Evolutionary conservation across 106 monocot genomes (phyloP).

Genomic region (Dendrobium chrysotoxum): DNA sequence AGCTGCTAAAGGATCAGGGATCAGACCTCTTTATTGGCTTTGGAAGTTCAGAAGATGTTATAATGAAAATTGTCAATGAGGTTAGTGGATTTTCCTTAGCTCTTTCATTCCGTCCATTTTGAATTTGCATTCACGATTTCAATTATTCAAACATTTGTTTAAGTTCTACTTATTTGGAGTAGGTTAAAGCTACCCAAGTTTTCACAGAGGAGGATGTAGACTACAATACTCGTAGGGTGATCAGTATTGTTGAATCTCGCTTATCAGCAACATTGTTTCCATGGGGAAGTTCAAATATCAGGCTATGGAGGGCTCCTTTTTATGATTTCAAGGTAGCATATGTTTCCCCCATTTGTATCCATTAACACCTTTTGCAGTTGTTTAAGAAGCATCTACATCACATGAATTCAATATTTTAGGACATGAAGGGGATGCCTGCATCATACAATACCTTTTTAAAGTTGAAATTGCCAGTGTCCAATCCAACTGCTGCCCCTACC

Average conservation of each 20-base stretch:
- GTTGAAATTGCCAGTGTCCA: constrained; percentile 26
- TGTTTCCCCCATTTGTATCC: constrained; percentile 3
- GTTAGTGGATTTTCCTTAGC: constrained; percentile 34
- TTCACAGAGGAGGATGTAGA: constrained; percentile 94
- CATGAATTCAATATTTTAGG: constrained; percentile 29
- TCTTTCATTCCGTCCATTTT: constrained; percentile 5
- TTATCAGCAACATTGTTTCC: constrained; percentile 38
- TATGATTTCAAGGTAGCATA: constrained; percentile 67
- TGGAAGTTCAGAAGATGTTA: constrained; percentile 69
- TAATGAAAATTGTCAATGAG: constrained; percentile 72
- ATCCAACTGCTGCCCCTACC: constrained; percentile 39
- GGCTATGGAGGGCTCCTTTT: constrained; percentile 66
- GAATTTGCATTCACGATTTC: background rate
- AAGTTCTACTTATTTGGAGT: constrained; percentile 13
- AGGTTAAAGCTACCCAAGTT: constrained; percentile 77
- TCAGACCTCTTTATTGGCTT: constrained; percentile 69
- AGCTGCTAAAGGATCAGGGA: constrained; percentile 56
- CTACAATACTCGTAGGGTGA: constrained; percentile 33
- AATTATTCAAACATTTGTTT: background rate
- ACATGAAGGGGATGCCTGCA: constrained; percentile 50
- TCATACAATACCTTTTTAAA: constrained; percentile 60
- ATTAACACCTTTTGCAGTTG: background rate
- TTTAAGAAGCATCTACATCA: background rate
- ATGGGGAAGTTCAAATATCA: constrained; percentile 59
- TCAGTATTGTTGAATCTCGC: constrained; percentile 56